phyloP scores from a whole-genome alignment of 176 grass and related monocot genomes.

The Luzula sylvatica region DNA sequence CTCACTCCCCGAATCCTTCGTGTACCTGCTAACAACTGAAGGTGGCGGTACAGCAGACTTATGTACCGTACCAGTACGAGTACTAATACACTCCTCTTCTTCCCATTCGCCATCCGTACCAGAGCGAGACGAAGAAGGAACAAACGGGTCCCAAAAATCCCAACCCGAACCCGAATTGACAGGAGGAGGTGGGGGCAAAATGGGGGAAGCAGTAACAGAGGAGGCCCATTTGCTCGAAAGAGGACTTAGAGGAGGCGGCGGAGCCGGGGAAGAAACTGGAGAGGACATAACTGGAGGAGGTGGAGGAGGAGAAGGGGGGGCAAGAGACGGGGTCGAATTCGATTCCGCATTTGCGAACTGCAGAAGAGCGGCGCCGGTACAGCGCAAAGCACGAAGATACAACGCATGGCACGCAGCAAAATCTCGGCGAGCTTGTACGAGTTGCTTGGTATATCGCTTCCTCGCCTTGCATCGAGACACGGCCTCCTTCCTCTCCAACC shows the following conservation, averaged over 20 bases:
- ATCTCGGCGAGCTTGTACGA: conserved; percentile 62
- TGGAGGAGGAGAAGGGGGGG: conserved; percentile 22
- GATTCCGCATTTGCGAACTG: conserved; percentile 86
- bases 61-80: conserved; percentile 14
- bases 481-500: conserved; percentile 71
- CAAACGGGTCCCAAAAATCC: conserved; percentile 99
- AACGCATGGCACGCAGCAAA: conserved; percentile 78
- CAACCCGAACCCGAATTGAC: conserved; percentile 54
- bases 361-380: conserved; percentile 68
- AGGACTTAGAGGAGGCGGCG: conserved; percentile 39
- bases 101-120: conserved; percentile 72
- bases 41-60: conserved; percentile 31
- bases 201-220: conserved; percentile 54
- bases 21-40: conserved; percentile 45
- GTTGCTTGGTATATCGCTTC: conserved; percentile 78
- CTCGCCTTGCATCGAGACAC: conserved; percentile 94
- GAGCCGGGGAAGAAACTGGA: neutral
- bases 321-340: conserved; percentile 33
- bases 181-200: conserved; percentile 66
- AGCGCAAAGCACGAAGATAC: conserved; percentile 74
- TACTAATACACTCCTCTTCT: conserved; percentile 36
- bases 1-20: conserved; percentile 59
- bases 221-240: conserved; percentile 55
- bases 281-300: conserved; percentile 13
- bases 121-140: conserved; percentile 61